These are phyloP conservation scores for Clarireedia monteithiana DNA, from an alignment of 2,329 filamentous ascomycete species.

Conservation along the genomic window DNA sequence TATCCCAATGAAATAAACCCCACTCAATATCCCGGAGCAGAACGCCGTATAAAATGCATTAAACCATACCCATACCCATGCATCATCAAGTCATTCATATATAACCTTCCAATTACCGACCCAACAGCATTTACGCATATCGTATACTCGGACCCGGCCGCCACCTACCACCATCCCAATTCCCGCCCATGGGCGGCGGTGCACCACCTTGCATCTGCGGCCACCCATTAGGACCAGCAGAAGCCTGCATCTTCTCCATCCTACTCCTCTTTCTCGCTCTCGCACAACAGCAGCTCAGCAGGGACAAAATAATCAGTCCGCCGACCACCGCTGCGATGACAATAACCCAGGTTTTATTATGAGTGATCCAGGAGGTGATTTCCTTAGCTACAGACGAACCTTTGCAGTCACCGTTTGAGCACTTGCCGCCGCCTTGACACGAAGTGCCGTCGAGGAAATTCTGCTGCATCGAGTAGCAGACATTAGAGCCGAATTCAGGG, in stretches of 20 bases:
- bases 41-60: too few species aligned
- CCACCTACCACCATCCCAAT: not conserved
- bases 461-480: slow-evolving; percentile 72
- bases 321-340: slow-evolving; percentile 67
- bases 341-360: slow-evolving; percentile 76
- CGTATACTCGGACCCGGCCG: not conserved
- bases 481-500: slow-evolving; percentile 54
- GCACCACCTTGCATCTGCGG: slow-evolving; percentile 9
- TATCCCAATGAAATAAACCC: too few species aligned
- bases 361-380: slow-evolving; percentile 66
- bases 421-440: slow-evolving; percentile 74
- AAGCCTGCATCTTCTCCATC: slow-evolving; percentile 1
- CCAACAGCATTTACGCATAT: not conserved
- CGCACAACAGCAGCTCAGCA: slow-evolving; percentile 59
- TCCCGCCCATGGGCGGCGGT: too few species aligned
- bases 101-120: not conserved
- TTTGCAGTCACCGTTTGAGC: slow-evolving; percentile 68
- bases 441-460: slow-evolving; percentile 90
- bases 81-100: too few species aligned
- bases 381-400: slow-evolving; percentile 63
- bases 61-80: too few species aligned
- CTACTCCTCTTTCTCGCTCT: slow-evolving; percentile 35
- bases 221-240: slow-evolving; percentile 9
- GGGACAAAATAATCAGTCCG: slow-evolving; percentile 58
- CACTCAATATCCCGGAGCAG: too few species aligned